Percentiles rank a stretch among this genome's conserved stretches.
Evolutionary conservation across 805 yeast genomes (phyloP).

Genomic region (Suhomyces faveliae): DNA sequence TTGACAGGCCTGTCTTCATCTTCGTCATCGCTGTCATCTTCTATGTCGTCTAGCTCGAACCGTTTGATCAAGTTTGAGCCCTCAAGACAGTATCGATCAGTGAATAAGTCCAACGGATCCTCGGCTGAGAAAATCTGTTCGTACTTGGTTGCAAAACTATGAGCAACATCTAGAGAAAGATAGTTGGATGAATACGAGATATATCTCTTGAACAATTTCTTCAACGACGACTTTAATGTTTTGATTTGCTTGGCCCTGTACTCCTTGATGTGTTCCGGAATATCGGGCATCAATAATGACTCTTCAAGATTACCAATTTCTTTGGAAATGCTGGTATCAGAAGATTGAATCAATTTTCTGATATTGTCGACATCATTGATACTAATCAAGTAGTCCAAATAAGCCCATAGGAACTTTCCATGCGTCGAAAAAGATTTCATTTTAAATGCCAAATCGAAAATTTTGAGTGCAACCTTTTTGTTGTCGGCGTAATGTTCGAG

Average conservation of each 20-base stretch:
- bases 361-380: slow-evolving; percentile 71
- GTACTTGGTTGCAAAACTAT: slow-evolving; percentile 65
- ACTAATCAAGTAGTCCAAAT: slow-evolving; percentile 68
- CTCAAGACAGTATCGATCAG: slow-evolving; percentile 39
- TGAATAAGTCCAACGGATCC: slow-evolving; percentile 37
- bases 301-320: slow-evolving; percentile 28
- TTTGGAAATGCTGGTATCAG: slow-evolving; percentile 53
- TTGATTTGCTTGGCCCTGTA: slow-evolving; percentile 17
- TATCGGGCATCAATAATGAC: slow-evolving; percentile 23
- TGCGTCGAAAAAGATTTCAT: slow-evolving; percentile 54
- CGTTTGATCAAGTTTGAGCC: slow-evolving; percentile 35
- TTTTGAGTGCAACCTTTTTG: slow-evolving; percentile 65
- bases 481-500: slow-evolving; percentile 73
- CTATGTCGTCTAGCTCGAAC: slow-evolving; percentile 36
- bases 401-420: slow-evolving; percentile 63
- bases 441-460: slow-evolving; percentile 66
- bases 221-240: slow-evolving; percentile 25
- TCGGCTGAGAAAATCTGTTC: slow-evolving; percentile 64
- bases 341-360: slow-evolving; percentile 78
- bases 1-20: slow-evolving; percentile 19
- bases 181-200: slow-evolving; percentile 66
- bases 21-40: slow-evolving; percentile 16
- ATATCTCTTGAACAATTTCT: slow-evolving; percentile 44
- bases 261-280: slow-evolving; percentile 49
- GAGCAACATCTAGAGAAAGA: slow-evolving; percentile 68